Percentiles rank a stretch among this genome's conserved stretches.
phyloP scores from a whole-genome alignment of 495 filamentous ascomycete genomes.

The Aspergillus kassunensis region DNA sequence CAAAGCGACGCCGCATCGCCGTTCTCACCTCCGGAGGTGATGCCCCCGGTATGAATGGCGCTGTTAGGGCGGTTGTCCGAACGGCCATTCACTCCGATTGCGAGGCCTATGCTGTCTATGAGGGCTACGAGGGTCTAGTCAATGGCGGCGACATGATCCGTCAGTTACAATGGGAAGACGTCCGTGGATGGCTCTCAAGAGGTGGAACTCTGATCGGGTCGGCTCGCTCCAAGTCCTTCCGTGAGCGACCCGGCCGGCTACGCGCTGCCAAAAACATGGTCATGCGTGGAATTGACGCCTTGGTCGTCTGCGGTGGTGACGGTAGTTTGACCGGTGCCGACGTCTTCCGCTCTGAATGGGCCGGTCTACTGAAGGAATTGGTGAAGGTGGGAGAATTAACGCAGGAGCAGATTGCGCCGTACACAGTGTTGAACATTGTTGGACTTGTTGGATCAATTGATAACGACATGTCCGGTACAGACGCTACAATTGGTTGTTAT shows the following conservation, averaged over 20 bases:
- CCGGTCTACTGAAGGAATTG: constrained; percentile 77
- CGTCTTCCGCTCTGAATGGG: constrained; percentile 89
- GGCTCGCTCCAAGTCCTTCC: constrained; percentile 85
- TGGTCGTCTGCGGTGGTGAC: constrained; percentile 97
- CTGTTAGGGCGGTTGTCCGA: constrained; percentile 88
- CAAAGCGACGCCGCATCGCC: constrained; percentile 75
- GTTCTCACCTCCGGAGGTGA: constrained; percentile 98
- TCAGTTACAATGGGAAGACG: constrained; percentile 88
- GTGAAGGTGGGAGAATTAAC: constrained; percentile 65
- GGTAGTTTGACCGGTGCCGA: constrained; percentile 96
- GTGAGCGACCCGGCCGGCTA: constrained; percentile 76
- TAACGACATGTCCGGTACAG: constrained; percentile 95
- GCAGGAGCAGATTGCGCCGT: constrained; percentile 63
- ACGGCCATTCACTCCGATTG: constrained; percentile 85
- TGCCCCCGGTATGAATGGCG: constrained; percentile 96
- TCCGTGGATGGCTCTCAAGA: constrained; percentile 89
- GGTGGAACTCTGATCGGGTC: constrained; percentile 97
- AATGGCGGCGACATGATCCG: constrained; percentile 82
- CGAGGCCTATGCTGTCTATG: constrained; percentile 84
- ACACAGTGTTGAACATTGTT: constrained; percentile 85
- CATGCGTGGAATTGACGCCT: constrained; percentile 84
- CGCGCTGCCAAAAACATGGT: constrained; percentile 91
- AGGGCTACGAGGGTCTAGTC: constrained; percentile 96
- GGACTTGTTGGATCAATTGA: constrained; percentile 96
- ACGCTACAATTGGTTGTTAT: constrained; percentile 97